A percentile compares a stretch with the other conserved stretches of the same genome.
Conservation (phyloP, 1,284 basidiomycete species). For the Xerocomus amazonicus region DNA sequence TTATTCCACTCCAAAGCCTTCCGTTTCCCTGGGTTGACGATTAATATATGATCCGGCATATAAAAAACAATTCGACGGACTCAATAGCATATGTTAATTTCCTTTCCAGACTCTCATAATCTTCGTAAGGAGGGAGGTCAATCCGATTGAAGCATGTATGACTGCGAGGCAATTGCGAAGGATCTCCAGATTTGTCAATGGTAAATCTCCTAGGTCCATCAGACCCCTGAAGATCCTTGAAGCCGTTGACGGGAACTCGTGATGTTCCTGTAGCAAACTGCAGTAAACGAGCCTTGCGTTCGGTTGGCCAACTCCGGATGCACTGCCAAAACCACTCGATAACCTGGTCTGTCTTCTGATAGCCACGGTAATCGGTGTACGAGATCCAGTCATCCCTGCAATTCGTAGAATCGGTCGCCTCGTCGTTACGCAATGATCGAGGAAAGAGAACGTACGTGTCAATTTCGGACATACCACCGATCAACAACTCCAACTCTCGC, state of each 20-base stretch:
- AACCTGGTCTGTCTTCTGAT: slow-evolving; percentile 88
- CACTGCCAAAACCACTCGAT: slow-evolving; percentile 99
- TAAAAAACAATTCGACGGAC: slow-evolving; percentile 41
- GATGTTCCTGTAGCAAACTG: slow-evolving; percentile 99
- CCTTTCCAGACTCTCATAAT: slow-evolving; percentile 85
- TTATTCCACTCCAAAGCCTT: slow-evolving; percentile 48
- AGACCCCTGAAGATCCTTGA: slow-evolving; percentile 97
- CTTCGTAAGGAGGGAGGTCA: slow-evolving; percentile 89
- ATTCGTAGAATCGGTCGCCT: slow-evolving; percentile 6
- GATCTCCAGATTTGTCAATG: slow-evolving; percentile 95
- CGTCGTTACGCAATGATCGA: background rate
- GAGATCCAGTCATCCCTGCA: slow-evolving; percentile 81
- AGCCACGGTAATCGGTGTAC: slow-evolving; percentile 82
- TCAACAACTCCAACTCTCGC: slow-evolving; percentile 92
- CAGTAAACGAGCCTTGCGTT: slow-evolving; percentile 89
- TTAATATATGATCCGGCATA: slow-evolving; percentile 1
- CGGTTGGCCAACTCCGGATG: slow-evolving; percentile 92
- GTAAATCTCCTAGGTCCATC: slow-evolving; percentile 95
- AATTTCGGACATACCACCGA: slow-evolving; percentile 99
- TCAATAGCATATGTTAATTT: slow-evolving; percentile 90
- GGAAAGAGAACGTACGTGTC: slow-evolving; percentile 65
- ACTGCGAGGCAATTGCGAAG: slow-evolving; percentile 83
- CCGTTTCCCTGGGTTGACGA: slow-evolving; percentile 47
- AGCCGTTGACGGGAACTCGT: slow-evolving; percentile 96
- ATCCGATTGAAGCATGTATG: slow-evolving; percentile 92